Conservation (phyloP, 805 yeast genomes). For the Starmerella powellii region DNA sequence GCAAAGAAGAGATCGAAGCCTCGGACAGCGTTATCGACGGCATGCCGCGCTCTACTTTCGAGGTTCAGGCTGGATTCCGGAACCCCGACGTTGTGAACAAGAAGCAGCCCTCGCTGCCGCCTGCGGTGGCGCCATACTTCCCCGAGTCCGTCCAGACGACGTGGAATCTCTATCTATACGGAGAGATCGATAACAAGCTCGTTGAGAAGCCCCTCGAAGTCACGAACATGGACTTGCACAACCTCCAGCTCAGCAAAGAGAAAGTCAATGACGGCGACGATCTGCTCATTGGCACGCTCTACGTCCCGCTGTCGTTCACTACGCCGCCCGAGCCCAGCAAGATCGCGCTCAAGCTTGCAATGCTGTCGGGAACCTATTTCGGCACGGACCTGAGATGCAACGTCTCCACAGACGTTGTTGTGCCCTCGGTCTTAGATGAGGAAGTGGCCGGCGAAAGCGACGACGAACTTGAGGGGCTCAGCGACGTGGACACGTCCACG, state of each 20-base stretch:
- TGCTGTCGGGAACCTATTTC: conserved; percentile 66
- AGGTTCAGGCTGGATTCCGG: conserved; percentile 9
- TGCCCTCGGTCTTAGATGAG: conserved; percentile 29
- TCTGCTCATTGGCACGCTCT: conserved; percentile 55
- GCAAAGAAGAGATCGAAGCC: conserved; percentile 18
- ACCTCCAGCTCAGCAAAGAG: conserved; percentile 43
- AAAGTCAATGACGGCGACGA: conserved; percentile 32
- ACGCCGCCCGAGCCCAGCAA: conserved; percentile 64
- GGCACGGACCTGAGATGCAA: conserved; percentile 71
- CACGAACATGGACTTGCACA: conserved; percentile 42
- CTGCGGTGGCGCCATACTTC: conserved; percentile 61
- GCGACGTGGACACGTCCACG: conserved; percentile 53
- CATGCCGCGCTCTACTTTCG: conserved; percentile 1
- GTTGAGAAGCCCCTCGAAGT: conserved; percentile 35
- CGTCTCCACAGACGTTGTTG: conserved; percentile 49
- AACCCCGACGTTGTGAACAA: conserved; percentile 38
- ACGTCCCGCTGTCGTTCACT: conserved; percentile 59
- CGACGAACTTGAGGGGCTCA: conserved; percentile 31
- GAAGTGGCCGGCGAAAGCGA: conserved; percentile 32
- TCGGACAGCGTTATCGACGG: too few species aligned
- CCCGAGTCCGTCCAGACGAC: conserved; percentile 41
- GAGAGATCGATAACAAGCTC: conserved; percentile 70
- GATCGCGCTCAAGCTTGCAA: conserved; percentile 53
- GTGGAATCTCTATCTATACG: conserved; percentile 60
- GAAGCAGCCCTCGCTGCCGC: conserved; percentile 57